Evolutionary conservation across 2,329 filamentous ascomycete species (phyloP).

Genomic region (Rhytidhysteron rufulum): DNA sequence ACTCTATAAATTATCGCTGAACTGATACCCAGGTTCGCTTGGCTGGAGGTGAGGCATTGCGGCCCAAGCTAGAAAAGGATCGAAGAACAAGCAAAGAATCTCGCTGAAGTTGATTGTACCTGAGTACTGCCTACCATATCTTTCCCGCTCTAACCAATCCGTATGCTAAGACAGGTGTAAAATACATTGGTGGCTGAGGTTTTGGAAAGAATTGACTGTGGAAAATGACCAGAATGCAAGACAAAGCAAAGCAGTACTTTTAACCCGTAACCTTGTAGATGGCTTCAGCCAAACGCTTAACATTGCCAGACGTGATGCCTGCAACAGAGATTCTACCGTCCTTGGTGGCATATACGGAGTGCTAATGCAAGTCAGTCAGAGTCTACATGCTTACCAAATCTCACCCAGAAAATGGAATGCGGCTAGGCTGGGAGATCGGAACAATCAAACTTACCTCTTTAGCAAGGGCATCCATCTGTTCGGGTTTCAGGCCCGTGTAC

Average conservation of each 20-base stretch:
- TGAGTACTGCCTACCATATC: neutral
- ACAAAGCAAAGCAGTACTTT: no score
- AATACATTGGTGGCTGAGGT: neutral
- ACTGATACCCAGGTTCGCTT: no score
- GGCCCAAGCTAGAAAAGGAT: no score
- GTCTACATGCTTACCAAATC: no score
- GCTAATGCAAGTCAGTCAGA: conserved; percentile 41
- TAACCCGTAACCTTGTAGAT: conserved; percentile 79
- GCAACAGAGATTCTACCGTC: conserved; percentile 83
- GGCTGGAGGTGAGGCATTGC: no score
- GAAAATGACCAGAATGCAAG: neutral
- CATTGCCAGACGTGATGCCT: conserved; percentile 76
- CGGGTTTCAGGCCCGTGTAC: conserved; percentile 86
- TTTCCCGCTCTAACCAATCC: neutral
- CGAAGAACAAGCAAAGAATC: no score
- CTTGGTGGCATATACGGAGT: conserved; percentile 96
- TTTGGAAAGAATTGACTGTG: no score
- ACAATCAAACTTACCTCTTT: conserved; percentile 61
- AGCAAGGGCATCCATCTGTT: conserved; percentile 87
- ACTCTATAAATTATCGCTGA: no score
- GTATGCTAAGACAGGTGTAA: neutral
- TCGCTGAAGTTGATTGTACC: no score
- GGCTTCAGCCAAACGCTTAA: conserved; percentile 74
- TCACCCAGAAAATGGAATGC: no score
- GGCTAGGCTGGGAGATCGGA: neutral